Percentiles rank a stretch among this genome's conserved stretches.
Evolutionary conservation across 345 rosid genomes (phyloP).

Genomic region (Pistacia integerrima): DNA sequence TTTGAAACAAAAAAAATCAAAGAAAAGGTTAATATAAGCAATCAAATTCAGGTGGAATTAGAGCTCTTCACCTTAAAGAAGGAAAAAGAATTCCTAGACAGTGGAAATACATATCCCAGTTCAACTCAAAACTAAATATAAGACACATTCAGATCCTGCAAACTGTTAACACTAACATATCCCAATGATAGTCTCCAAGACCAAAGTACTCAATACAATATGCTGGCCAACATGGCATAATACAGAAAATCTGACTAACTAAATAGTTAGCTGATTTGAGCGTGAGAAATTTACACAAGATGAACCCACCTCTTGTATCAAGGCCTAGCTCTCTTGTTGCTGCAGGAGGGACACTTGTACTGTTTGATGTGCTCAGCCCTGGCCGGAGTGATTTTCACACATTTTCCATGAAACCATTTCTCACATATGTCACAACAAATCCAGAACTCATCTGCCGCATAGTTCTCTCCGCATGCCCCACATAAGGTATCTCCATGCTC

Average conservation of each 20-base stretch:
- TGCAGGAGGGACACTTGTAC: constrained; percentile 89
- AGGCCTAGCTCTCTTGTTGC: constrained; percentile 72
- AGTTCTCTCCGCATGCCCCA: constrained; percentile 83
- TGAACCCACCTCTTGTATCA: constrained; percentile 30
- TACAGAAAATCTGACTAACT: constrained; percentile 24
- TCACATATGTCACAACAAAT: constrained; percentile 82
- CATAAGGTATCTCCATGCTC: constrained; percentile 75
- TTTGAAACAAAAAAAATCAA: no score
- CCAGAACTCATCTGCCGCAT: constrained; percentile 81
- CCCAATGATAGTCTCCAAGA: constrained; percentile 6
- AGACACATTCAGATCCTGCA: constrained; percentile 16
- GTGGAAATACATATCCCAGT: constrained; percentile 11
- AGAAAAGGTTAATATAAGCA: no score
- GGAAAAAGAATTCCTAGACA: constrained; percentile 14
- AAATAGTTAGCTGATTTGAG: constrained; percentile 18
- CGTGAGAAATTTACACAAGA: constrained; percentile 14
- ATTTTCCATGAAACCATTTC: constrained; percentile 85
- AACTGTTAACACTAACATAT: constrained; percentile 20
- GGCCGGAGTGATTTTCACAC: constrained; percentile 87
- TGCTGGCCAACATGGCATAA: constrained; percentile 17
- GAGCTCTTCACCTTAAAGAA: not conserved
- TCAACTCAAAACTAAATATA: constrained; percentile 10
- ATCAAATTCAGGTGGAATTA: no score
- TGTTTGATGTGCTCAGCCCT: constrained; percentile 86
- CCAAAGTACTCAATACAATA: constrained; percentile 15